These are phyloP conservation scores for Patellifolia procumbens DNA, from an alignment of 179 eudicot species.

Conservation along the genomic window DNA sequence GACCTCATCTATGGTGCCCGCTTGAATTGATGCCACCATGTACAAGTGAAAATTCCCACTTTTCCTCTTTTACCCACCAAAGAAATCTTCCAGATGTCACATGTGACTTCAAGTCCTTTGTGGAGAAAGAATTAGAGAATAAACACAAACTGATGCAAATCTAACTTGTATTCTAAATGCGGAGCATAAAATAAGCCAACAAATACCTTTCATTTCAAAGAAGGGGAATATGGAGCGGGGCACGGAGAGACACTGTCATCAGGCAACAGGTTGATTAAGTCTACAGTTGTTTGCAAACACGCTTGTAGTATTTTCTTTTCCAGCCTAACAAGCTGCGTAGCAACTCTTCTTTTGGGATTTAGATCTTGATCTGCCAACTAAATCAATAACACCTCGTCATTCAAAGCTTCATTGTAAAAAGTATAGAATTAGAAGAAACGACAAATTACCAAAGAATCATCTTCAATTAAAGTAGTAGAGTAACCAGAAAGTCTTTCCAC, in stretches of 20 bases:
- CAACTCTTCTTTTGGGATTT: conserved; percentile 86
- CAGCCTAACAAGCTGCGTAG: conserved; percentile 85
- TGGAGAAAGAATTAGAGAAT: background rate
- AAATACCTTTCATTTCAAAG: conserved; percentile 57
- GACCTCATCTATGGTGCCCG: conserved; percentile 26
- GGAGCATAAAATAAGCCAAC: background rate
- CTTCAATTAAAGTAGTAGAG: conserved; percentile 74
- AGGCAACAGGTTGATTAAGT: conserved; percentile 68
- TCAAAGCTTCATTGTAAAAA: background rate
- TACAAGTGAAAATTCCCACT: conserved; percentile 24
- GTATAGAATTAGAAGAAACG: background rate
- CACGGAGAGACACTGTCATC: conserved; percentile 89
- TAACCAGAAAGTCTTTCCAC: conserved; percentile 64
- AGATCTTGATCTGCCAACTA: conserved; percentile 72
- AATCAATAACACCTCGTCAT: conserved; percentile 15
- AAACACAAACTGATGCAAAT: background rate
- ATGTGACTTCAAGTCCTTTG: conserved; percentile 3
- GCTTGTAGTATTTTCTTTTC: conserved; percentile 88
- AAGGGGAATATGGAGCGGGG: conserved; percentile 90
- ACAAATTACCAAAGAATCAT: conserved; percentile 66
- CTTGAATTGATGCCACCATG: conserved; percentile 22
- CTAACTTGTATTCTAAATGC: background rate
- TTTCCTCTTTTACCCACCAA: conserved; percentile 17
- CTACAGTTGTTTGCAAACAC: conserved; percentile 71
- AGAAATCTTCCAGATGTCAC: background rate